These are phyloP conservation scores for Ustulina deusta DNA, from an alignment of 2,329 filamentous ascomycete species.

Conservation along the genomic window DNA sequence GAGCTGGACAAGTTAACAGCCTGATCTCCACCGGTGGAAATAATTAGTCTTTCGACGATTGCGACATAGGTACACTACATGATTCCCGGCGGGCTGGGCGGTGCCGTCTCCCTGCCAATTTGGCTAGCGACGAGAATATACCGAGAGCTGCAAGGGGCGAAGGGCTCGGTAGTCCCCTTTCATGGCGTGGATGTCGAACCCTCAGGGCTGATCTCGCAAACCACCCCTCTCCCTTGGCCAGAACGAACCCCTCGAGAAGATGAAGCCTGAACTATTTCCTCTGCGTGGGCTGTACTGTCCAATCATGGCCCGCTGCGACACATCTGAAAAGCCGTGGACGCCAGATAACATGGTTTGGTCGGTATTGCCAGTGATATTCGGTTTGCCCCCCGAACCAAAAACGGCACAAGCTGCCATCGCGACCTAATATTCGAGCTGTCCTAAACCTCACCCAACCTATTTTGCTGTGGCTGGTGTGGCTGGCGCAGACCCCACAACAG, in stretches of 20 bases:
- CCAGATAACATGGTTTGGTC: conserved; percentile 16
- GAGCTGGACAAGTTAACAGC: conserved; percentile 39
- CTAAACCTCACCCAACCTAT: background rate
- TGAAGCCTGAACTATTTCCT: conserved; percentile 46
- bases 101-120: conserved; percentile 24
- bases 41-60: conserved; percentile 23
- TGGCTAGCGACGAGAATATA: conserved; percentile 33
- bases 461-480: background rate
- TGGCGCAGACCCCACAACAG: no score
- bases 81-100: conserved; percentile 17
- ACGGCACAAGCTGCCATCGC: no score
- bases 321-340: conserved; percentile 22
- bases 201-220: background rate
- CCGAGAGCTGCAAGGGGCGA: conserved; percentile 34
- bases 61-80: conserved; percentile 21
- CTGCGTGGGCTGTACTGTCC: conserved; percentile 45
- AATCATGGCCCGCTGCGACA: conserved; percentile 41
- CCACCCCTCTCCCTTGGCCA: conserved; percentile 18
- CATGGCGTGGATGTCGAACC: no score
- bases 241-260: conserved; percentile 42
- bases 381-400: no score
- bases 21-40: conserved; percentile 21
- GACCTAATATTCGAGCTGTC: no score
- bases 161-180: conserved; percentile 20
- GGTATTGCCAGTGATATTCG: no score